Evolutionary conservation across 768 basidiomycete genomes (phyloP), one percentile per base, ranked within the genome.

Genomic region (Obba rivulosa): DNA sequence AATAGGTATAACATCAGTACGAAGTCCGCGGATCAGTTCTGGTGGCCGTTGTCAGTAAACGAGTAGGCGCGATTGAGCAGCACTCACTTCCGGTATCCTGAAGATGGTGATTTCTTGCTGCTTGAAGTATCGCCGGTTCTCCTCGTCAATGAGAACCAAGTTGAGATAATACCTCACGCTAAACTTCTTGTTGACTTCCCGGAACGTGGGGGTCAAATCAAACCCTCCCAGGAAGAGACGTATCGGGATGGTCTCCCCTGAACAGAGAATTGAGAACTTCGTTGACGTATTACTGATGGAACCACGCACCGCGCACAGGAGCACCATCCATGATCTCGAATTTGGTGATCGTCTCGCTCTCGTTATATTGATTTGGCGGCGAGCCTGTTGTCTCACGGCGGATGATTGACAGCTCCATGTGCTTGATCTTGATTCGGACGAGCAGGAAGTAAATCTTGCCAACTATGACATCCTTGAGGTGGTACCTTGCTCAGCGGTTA

Each of bases 291-390:
- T 2, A 9, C 18, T 0, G 36, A 31, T 14, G 11, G 8, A 13
- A 21, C 40, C 5, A 63, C 75, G 41, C 53, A 87, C 91, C 92
- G 72, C 92, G 78, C n/a, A 97, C 92, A 1, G 95, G 95, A 7
- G 94, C 92, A 2, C 94, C 93, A 64, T 98, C 94, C 94, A 96
- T 96, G 57, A 97, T 96, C 69, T 98, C 96, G 62, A 97, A 98
- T 69, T 98, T 98, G 8, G 96, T 98, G 60, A 99, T 97, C 8
- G 94, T 98, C 65, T 98, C 94, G 60, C 88, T 92, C 67, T 99
- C 95, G 64, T 97, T 99, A 67, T 99, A 98, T 69, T 94, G 93
- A 60, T 98, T 99, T n/a, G 96, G 96, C 2, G 91, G 91, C 13
- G 93, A 79, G 11, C 95, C 95, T 0, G 95, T 98, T 18, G 96